A percentile compares a stretch with the other conserved stretches of the same genome.
phyloP scores from a whole-genome alignment of 2,329 filamentous ascomycete species.

The Albophoma yamanashiensis region DNA sequence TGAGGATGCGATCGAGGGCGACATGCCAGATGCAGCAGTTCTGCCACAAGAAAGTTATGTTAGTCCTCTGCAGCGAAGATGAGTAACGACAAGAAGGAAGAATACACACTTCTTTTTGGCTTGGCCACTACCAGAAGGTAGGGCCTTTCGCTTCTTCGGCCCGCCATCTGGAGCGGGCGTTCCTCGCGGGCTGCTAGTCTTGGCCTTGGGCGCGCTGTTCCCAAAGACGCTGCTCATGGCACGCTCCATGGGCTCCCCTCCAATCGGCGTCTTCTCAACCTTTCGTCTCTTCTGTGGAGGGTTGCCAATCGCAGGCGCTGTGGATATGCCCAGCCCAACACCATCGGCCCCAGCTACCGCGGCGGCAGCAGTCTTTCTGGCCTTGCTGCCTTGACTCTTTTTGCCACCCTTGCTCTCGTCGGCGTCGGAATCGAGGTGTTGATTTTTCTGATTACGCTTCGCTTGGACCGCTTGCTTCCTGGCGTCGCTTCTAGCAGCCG shows the following conservation, averaged over 20 bases:
- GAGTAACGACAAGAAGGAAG: background rate
- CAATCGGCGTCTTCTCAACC: conserved; percentile 55
- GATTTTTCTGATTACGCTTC: conserved; percentile 59
- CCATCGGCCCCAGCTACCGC: conserved; percentile 27
- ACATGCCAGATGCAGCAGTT: conserved; percentile 38
- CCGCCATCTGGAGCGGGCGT: conserved; percentile 53
- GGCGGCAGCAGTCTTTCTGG: conserved; percentile 42
- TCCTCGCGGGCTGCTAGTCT: conserved; percentile 54
- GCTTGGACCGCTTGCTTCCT: conserved; percentile 72
- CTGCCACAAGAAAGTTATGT: conserved; percentile 14
- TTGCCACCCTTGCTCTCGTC: conserved; percentile 58
- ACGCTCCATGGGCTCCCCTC: conserved; percentile 49
- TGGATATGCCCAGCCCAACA: conserved; percentile 57
- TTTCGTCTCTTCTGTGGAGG: conserved; percentile 67
- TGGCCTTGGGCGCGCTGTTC: conserved; percentile 40
- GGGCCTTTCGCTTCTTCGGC: conserved; percentile 62
- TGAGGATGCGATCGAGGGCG: conserved; percentile 64
- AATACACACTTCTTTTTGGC: conserved; percentile 64
- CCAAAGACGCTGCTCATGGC: conserved; percentile 52
- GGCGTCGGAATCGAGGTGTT: conserved; percentile 67
- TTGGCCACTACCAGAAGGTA: conserved; percentile 54
- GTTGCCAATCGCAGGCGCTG: conserved; percentile 39
- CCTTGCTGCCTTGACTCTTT: conserved; percentile 52
- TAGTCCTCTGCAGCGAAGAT: conserved; percentile 1
- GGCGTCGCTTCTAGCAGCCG: conserved; percentile 72